These are phyloP conservation scores for Sugiyamaella marilandica DNA, from an alignment of 805 yeast genomes.

Conservation along the genomic window DNA sequence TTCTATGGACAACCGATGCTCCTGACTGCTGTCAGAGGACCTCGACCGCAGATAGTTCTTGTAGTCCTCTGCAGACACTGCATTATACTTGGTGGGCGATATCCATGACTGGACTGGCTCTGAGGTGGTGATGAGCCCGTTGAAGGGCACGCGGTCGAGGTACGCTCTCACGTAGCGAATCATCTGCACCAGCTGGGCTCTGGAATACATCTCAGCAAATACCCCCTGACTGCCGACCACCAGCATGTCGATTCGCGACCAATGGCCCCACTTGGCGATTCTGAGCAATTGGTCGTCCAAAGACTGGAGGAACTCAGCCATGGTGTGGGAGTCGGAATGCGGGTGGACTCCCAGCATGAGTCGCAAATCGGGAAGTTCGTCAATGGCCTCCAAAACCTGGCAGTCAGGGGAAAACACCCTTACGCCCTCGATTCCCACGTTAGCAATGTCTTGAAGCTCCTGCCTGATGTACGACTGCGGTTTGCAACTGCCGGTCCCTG, in stretches of 20 bases:
- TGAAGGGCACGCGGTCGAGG: slow-evolving; percentile 4
- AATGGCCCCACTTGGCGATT: slow-evolving; percentile 17
- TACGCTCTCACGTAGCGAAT: slow-evolving; percentile 15
- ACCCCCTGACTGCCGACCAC: slow-evolving; percentile 25
- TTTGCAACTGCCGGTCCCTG: slow-evolving; percentile 19
- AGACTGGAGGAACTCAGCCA: slow-evolving; percentile 10
- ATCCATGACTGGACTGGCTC: slow-evolving; percentile 74
- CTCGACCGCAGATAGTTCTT: slow-evolving; percentile 26
- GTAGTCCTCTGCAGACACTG: slow-evolving; percentile 16
- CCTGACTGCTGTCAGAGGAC: neutral
- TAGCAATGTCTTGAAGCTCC: slow-evolving; percentile 13
- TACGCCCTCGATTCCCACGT: slow-evolving; percentile 14
- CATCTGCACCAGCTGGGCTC: slow-evolving; percentile 20
- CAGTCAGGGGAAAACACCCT: slow-evolving; percentile 22
- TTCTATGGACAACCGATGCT: slow-evolving; percentile 18
- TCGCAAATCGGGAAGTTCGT: slow-evolving; percentile 12
- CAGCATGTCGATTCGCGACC: slow-evolving; percentile 20
- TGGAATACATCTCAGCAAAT: slow-evolving; percentile 16
- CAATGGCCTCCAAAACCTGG: slow-evolving; percentile 18
- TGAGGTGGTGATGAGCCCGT: slow-evolving; percentile 65
- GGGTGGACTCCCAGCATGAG: slow-evolving; percentile 22
- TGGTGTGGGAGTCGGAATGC: slow-evolving; percentile 3
- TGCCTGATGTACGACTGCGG: slow-evolving; percentile 9
- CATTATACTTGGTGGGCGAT: slow-evolving; percentile 21
- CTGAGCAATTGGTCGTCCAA: slow-evolving; percentile 14